A percentile compares a stretch with the other conserved stretches of the same genome.
phyloP scores from a whole-genome alignment of 23 red algal genomes.

The Chondrus crispus region DNA sequence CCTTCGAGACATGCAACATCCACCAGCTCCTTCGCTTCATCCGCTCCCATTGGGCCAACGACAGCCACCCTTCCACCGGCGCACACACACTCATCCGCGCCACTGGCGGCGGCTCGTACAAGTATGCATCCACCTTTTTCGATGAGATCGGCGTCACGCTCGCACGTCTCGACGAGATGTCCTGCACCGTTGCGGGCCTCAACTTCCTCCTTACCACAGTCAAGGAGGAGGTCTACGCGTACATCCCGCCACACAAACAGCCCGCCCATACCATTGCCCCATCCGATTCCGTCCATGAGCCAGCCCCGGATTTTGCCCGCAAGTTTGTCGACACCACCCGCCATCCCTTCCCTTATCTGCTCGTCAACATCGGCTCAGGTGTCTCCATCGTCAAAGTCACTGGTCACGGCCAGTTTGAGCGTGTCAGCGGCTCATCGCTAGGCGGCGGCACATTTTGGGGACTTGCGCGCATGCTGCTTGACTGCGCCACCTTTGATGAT shows the following conservation, averaged over 20 bases:
- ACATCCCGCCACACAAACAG: background rate
- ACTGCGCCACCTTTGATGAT: constrained; percentile 98
- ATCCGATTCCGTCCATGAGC: background rate
- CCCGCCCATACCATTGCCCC: background rate
- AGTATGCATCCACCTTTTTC: constrained; percentile 80
- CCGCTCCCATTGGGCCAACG: constrained; percentile 54
- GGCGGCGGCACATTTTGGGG: constrained; percentile 98
- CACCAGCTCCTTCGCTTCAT: constrained; percentile 87
- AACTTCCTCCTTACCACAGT: constrained; percentile 88
- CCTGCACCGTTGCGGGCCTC: constrained; percentile 84
- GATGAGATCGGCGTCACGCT: constrained; percentile 77
- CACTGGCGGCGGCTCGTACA: constrained; percentile 92
- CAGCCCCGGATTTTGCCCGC: background rate
- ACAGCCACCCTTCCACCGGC: background rate
- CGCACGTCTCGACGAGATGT: constrained; percentile 84
- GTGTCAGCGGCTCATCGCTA: constrained; percentile 83
- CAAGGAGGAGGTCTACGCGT: constrained; percentile 82
- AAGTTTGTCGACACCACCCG: constrained; percentile 58
- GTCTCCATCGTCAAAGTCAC: constrained; percentile 92
- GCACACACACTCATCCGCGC: constrained; percentile 52
- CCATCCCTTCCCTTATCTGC: constrained; percentile 91
- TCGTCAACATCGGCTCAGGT: constrained; percentile 92
- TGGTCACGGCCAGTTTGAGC: constrained; percentile 67
- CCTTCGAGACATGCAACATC: constrained; percentile 90
- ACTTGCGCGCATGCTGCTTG: constrained; percentile 82